Percentiles rank a stretch among this genome's conserved stretches.
These are phyloP conservation scores for Hymenoscyphus linearis DNA, from an alignment of 2,329 filamentous ascomycete genomes.

Conservation along the genomic window DNA sequence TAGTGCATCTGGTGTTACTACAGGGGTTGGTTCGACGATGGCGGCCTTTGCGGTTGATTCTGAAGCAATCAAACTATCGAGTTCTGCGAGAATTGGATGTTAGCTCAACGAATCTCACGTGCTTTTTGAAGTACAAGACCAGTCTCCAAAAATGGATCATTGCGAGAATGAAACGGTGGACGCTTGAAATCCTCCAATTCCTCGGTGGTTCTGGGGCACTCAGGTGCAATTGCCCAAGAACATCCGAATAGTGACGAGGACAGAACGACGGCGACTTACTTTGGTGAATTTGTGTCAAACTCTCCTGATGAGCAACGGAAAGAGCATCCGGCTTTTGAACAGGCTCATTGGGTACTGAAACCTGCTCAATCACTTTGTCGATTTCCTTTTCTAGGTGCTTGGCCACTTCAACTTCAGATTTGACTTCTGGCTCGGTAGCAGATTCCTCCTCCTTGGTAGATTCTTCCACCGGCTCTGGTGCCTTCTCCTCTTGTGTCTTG, in stretches of 20 bases:
- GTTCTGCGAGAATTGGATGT: background rate
- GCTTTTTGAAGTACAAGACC: background rate
- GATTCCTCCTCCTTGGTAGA: background rate
- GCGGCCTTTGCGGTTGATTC: background rate
- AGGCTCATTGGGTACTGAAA: background rate
- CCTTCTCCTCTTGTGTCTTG: background rate
- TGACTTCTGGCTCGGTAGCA: background rate
- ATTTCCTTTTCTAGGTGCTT: background rate
- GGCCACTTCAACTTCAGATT: background rate
- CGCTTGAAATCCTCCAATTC: too few species aligned
- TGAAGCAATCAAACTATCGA: background rate
- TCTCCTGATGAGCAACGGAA: conserved; percentile 6
- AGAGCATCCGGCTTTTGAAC: background rate
- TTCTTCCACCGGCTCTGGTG: background rate
- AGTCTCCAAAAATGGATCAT: background rate
- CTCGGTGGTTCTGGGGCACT: background rate
- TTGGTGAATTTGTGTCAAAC: conserved; percentile 4
- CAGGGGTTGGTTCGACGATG: background rate
- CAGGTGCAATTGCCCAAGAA: background rate
- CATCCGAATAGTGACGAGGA: background rate
- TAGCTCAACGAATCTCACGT: background rate
- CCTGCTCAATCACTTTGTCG: conserved; percentile 1
- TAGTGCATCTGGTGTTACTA: background rate
- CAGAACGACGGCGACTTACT: background rate
- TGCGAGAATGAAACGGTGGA: background rate